Evolutionary conservation across 352 stramenopile species (phyloP).

Genomic region (Phytophthora pini): DNA sequence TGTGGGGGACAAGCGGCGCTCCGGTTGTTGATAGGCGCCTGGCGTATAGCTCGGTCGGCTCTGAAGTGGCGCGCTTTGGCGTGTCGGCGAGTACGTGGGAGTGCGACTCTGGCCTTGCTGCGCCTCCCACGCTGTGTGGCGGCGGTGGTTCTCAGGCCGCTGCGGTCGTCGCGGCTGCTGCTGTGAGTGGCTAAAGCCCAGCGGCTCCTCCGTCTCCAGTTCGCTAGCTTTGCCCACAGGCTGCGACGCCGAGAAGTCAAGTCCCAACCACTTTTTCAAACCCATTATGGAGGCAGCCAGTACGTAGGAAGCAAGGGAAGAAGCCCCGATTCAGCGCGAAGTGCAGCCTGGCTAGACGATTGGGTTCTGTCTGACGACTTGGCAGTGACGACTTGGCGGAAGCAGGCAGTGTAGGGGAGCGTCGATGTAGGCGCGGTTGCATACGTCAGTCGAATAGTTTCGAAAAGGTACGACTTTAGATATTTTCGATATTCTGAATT

Average conservation of each 20-base stretch:
- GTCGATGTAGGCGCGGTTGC: constrained; percentile 13
- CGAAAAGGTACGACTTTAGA: constrained; percentile 8
- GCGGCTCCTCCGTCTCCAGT: constrained; percentile 21
- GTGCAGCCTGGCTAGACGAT: constrained; percentile 1
- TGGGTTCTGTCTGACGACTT: constrained; percentile 17
- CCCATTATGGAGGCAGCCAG: constrained; percentile 44
- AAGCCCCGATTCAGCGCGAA: neutral
- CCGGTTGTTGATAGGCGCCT: constrained; percentile 1
- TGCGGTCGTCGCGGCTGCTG: constrained; percentile 7
- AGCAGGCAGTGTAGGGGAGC: constrained; percentile 17
- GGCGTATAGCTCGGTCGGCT: constrained; percentile 4
- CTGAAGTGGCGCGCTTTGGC: constrained; percentile 11
- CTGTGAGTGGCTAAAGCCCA: constrained; percentile 9
- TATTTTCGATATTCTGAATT: neutral
- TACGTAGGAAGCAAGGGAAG: neutral
- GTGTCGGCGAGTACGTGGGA: constrained; percentile 11
- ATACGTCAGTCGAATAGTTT: constrained; percentile 26
- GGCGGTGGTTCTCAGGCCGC: constrained; percentile 28
- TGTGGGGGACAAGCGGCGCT: constrained; percentile 26
- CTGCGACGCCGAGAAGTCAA: constrained; percentile 53
- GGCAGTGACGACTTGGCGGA: neutral
- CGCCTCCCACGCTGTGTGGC: constrained; percentile 30
- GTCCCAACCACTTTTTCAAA: constrained; percentile 67
- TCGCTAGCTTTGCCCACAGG: constrained; percentile 30
- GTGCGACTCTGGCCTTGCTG: constrained; percentile 17